Base-by-base conservation (phyloP, 768 basidiomycete species). In the Harrya chromipes region DNA sequence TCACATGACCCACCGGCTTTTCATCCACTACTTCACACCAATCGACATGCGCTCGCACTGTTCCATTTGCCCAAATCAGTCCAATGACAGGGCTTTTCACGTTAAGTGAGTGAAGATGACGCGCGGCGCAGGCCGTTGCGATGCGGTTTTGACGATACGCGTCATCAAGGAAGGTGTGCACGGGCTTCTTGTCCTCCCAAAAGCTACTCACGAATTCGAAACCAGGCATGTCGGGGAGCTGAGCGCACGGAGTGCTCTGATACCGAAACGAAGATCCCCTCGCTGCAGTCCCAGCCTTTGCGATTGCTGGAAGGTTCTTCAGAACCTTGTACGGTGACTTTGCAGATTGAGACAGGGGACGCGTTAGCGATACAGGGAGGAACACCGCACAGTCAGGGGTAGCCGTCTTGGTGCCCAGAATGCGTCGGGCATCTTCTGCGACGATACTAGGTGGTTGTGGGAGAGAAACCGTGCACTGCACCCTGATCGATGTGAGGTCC, bases 171-270 rank as follows among this genome's bases (percentile, higher is more conserved):
- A 77, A 60, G 5, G 68, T 57, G 39, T 80, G 76, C 11, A 72
- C 65, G 0, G 78, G 76, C 47, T 81, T 83, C 70, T 83, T 83
- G 64, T 83, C 80, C 56, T 83, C 79, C 77, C 77, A 81, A 43
- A 82, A 64, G 47, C 74, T 74, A 55, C 81, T 78, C 13, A 68
- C 70, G 50, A 82, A 79, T 61, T 81, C 79, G 55, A 81, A 80
- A 10, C 72, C 69, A 2, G 73, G 68, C 41, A 62, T 67, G 27
- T 75, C 74, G 0, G 80, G 76, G 11, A 78, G 70, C 41, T 72
- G 72, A 13, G 68, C 68, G 46, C 77, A 74, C 2, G 78, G 74
- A 0, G 79, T 81, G 24, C 70, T 73, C 57, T 82, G 80, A 51
- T 66, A 79, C 13, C 73, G 70, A 56, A 81, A 81, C 5, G 78